Conservation (phyloP, 495 filamentous ascomycete species). For the Staphylotrichum longicolle region DNA sequence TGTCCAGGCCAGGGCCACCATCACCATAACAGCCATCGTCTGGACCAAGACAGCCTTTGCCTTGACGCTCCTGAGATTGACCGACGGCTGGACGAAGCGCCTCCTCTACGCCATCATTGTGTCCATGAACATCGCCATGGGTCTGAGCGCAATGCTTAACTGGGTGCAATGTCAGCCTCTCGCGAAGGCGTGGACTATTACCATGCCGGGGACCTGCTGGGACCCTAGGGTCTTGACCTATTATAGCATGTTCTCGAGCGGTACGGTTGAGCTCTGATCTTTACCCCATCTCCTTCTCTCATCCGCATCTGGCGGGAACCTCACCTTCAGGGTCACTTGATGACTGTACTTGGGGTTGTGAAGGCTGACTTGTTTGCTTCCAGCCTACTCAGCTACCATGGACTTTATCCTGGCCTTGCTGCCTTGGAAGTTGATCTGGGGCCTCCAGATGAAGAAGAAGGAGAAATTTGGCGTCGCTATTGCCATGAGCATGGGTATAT, state of each 20-base stretch:
- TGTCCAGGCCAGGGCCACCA: neutral
- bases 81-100: constrained; percentile 15
- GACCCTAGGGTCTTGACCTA: constrained; percentile 2
- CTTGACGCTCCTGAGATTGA: constrained; percentile 21
- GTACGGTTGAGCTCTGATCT: neutral
- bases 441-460: neutral
- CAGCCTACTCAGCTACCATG: constrained; percentile 29
- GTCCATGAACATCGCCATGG: constrained; percentile 36
- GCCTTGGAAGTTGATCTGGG: constrained; percentile 22
- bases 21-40: constrained; percentile 12
- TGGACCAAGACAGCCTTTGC: constrained; percentile 36
- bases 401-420: constrained; percentile 34
- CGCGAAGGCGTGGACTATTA: constrained; percentile 32
- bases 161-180: constrained; percentile 39
- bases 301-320: too few species aligned
- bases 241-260: constrained; percentile 1
- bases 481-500: constrained; percentile 39
- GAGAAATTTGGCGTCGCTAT: constrained; percentile 36
- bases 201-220: constrained; percentile 31
- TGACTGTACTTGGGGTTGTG: too few species aligned
- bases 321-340: too few species aligned
- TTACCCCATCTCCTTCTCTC: too few species aligned
- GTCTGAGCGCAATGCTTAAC: constrained; percentile 35
- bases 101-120: constrained; percentile 31
- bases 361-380: neutral